Evolutionary conservation across 495 filamentous ascomycete genomes (phyloP), one percentile per base, ranked within the genome.

Genomic region (Viridothelium virens): DNA sequence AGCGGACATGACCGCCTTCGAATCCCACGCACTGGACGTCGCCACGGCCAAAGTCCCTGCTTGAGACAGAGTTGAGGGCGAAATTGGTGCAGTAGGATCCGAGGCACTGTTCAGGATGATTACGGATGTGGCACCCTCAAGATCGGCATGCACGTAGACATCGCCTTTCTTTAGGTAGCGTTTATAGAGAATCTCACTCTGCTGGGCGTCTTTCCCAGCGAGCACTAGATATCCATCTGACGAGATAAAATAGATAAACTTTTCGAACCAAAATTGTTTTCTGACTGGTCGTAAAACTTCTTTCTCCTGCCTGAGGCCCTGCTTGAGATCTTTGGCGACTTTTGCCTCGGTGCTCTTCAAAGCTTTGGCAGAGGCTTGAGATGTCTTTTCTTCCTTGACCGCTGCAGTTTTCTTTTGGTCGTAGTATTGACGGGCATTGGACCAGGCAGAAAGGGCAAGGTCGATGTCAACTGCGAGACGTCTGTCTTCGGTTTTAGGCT

Each of bases 191-290:
- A 91, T 86, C 72, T 98, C 94, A 73, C 89, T 91, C 74, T 98
- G 94, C 77, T 93, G 89, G 4, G 86, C 83, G 78, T 98, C 94
- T 37, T 87, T 87, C 2, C 91, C 93, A 61, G 87, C 86, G 14
- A 98, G 81, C 11, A 96, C 89, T 4, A 98, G 83, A 72, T 97
- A 96, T 7, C 94, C 93, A 70, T 98, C 94, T 0, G 93, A 96
- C 1, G 91, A 96, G 67, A 97, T 85, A 79, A 98, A 98, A 79
- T 89, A 97, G 16, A 84, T 75, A 70, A 96, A 98, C 73, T 97
- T 98, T 71, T 98, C 94, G 71, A 97, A 97, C 92, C 94, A 98
- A 70, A 91, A 82, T 61, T 85, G 86, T 68, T 86, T 88, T 47
- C 94, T 81, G 12, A 96, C 86, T 14, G 89, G 91, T 63, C 91